phyloP scores from a whole-genome alignment of 352 stramenopile species.

The Globisporangium paddicum region DNA sequence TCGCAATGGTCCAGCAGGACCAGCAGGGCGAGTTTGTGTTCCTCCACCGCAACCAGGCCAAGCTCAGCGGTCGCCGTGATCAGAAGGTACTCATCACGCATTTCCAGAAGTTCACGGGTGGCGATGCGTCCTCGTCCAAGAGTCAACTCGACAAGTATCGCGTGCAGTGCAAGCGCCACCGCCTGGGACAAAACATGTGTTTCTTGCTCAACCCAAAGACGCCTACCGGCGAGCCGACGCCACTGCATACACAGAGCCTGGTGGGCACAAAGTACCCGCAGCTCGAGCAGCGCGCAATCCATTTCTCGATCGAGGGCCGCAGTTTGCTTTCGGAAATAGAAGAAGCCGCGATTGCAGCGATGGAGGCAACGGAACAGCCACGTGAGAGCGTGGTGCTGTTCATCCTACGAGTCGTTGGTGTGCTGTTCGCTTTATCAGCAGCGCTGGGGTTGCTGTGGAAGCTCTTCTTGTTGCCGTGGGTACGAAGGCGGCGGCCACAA shows the following conservation, averaged over 20 bases:
- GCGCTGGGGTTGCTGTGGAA: not conserved
- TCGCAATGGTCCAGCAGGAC: conserved; percentile 19
- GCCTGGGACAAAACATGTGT: conserved; percentile 55
- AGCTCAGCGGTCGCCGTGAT: conserved; percentile 21
- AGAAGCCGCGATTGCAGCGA: conserved; percentile 18
- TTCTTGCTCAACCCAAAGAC: conserved; percentile 52
- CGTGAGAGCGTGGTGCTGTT: not conserved
- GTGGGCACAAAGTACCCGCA: conserved; percentile 40
- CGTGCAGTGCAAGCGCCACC: conserved; percentile 45
- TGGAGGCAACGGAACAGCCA: not conserved
- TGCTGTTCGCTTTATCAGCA: not conserved
- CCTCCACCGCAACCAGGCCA: conserved; percentile 9
- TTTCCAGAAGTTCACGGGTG: conserved; percentile 67
- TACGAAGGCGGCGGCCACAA: not conserved
- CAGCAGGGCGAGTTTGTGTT: conserved; percentile 11
- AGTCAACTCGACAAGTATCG: conserved; percentile 64
- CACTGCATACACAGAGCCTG: conserved; percentile 47
- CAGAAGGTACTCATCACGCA: conserved; percentile 55
- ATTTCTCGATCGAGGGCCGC: conserved; percentile 72
- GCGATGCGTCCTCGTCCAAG: conserved; percentile 37
- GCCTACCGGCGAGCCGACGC: conserved; percentile 33
- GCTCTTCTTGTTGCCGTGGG: not conserved
- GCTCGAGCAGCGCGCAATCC: conserved; percentile 61
- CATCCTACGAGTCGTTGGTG: not conserved
- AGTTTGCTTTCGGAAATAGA: conserved; percentile 45